A percentile compares a stretch with the other conserved stretches of the same genome.
Evolutionary conservation across 495 filamentous ascomycete species (phyloP).

Genomic region (Hypoxylon trugodes): DNA sequence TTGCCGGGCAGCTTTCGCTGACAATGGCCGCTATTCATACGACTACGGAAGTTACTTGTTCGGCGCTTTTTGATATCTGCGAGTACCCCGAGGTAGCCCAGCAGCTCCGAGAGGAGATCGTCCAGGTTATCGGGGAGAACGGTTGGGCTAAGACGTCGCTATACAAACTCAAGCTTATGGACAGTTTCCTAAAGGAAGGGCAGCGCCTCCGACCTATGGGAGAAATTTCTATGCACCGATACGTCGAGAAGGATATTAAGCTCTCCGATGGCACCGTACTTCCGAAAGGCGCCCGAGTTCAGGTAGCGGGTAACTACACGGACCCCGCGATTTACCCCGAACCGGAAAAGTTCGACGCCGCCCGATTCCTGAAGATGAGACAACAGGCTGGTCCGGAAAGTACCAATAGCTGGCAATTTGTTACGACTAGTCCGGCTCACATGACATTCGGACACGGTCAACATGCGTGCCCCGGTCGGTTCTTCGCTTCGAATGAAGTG

Average conservation of each 20-base stretch:
- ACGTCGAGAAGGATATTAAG: slow-evolving; percentile 48
- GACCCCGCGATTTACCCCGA: slow-evolving; percentile 56
- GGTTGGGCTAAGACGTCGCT: slow-evolving; percentile 58
- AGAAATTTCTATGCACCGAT: slow-evolving; percentile 48
- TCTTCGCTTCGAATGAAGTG: slow-evolving; percentile 59
- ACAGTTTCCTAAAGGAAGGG: slow-evolving; percentile 58
- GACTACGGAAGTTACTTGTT: slow-evolving; percentile 46
- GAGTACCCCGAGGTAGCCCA: slow-evolving; percentile 48
- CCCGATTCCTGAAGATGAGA: slow-evolving; percentile 57
- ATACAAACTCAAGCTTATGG: slow-evolving; percentile 61
- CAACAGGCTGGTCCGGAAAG: slow-evolving; percentile 55
- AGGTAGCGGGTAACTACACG: slow-evolving; percentile 46
- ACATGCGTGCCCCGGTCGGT: slow-evolving; percentile 62
- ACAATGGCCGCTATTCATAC: slow-evolving; percentile 51
- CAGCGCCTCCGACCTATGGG: slow-evolving; percentile 48
- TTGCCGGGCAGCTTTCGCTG: slow-evolving; percentile 41
- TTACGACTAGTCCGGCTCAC: slow-evolving; percentile 54
- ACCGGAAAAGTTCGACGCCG: slow-evolving; percentile 55
- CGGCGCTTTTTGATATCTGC: slow-evolving; percentile 52
- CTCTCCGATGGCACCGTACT: slow-evolving; percentile 59
- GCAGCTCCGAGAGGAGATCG: slow-evolving; percentile 51
- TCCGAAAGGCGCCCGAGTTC: slow-evolving; percentile 57
- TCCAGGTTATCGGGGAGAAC: slow-evolving; percentile 45
- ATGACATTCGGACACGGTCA: slow-evolving; percentile 60
- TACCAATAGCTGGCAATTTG: slow-evolving; percentile 56